Percentiles rank a stretch among this genome's conserved stretches.
Conservation (phyloP, 192 early-diverging fungal genomes). For the Dimargaris verticillata region DNA sequence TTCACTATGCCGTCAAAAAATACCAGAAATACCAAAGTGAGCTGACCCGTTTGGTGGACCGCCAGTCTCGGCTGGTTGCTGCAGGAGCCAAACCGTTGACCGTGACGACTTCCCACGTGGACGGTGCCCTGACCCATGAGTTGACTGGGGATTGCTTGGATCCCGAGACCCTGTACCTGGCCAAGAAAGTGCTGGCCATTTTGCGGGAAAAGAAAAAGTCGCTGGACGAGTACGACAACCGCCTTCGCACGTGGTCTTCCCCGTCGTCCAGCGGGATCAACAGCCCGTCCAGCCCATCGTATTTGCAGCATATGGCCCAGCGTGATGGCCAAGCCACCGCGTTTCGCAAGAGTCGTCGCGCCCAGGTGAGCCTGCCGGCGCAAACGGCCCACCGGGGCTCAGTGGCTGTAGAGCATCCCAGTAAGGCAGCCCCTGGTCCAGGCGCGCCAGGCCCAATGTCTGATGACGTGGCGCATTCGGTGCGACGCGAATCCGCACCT, state of each 20-base stretch:
- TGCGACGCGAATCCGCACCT: too few species aligned
- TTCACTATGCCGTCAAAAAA: conserved; percentile 7
- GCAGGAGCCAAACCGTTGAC: not conserved
- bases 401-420: not conserved
- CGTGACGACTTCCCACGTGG: not conserved
- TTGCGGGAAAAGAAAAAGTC: conserved; percentile 15
- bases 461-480: too few species aligned
- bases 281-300: conserved; percentile 6
- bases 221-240: conserved; percentile 8
- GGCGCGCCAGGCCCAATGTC: too few species aligned
- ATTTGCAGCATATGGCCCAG: conserved; percentile 11
- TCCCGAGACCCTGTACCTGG: conserved; percentile 31
- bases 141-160: conserved; percentile 12
- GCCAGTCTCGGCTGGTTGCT: not conserved
- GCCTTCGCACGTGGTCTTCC: conserved; percentile 4
- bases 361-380: conserved; percentile 26
- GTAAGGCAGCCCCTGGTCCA: not conserved
- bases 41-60: not conserved
- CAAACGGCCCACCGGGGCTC: conserved; percentile 14
- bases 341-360: not conserved
- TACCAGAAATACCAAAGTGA: conserved; percentile 4
- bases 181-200: conserved; percentile 23
- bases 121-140: conserved; percentile 3
- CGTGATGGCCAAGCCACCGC: conserved; percentile 8
- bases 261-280: conserved; percentile 9